phyloP scores from a whole-genome alignment of 2,329 filamentous ascomycete genomes.

The Penicillium sp. region DNA sequence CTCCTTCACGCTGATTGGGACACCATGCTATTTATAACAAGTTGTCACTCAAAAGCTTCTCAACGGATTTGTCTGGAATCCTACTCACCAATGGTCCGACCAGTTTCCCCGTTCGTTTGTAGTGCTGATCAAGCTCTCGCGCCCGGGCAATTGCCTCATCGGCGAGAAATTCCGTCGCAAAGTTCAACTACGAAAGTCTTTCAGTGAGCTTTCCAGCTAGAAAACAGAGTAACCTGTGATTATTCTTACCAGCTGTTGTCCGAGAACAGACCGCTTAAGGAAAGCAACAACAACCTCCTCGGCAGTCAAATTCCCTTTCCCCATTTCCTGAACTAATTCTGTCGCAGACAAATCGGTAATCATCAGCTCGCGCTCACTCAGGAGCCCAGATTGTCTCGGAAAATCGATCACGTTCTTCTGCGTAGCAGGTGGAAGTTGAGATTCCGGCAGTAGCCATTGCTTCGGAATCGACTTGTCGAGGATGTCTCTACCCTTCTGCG shows the following conservation, averaged over 20 bases:
- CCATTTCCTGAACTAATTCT: slow-evolving; percentile 37
- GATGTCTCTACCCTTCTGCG: slow-evolving; percentile 43
- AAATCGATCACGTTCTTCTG: slow-evolving; percentile 41
- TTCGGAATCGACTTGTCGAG: slow-evolving; percentile 42
- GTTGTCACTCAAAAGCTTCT: not conserved
- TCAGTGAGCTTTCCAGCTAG: not conserved
- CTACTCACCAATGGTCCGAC: slow-evolving; percentile 53
- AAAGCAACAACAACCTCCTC: slow-evolving; percentile 44
- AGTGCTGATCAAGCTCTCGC: slow-evolving; percentile 42
- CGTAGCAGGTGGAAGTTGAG: slow-evolving; percentile 36
- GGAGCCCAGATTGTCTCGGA: slow-evolving; percentile 53
- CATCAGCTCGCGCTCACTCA: slow-evolving; percentile 55
- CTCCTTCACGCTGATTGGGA: slow-evolving; percentile 66
- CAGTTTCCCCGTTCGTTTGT: slow-evolving; percentile 46
- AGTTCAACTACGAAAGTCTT: slow-evolving; percentile 37
- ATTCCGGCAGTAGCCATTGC: slow-evolving; percentile 41
- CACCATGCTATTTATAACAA: slow-evolving; percentile 49
- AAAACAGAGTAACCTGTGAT: not conserved
- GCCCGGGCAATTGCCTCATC: slow-evolving; percentile 43
- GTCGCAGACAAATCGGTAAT: slow-evolving; percentile 57
- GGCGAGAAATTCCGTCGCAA: slow-evolving; percentile 48
- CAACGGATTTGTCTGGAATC: not conserved
- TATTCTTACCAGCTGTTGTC: slow-evolving; percentile 40
- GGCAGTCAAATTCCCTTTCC: slow-evolving; percentile 34
- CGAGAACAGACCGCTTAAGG: slow-evolving; percentile 42